A percentile compares a stretch with the other conserved stretches of the same genome.
Evolutionary conservation across 257 asterid species (phyloP).

Genomic region (Solanum gracilifrons): DNA sequence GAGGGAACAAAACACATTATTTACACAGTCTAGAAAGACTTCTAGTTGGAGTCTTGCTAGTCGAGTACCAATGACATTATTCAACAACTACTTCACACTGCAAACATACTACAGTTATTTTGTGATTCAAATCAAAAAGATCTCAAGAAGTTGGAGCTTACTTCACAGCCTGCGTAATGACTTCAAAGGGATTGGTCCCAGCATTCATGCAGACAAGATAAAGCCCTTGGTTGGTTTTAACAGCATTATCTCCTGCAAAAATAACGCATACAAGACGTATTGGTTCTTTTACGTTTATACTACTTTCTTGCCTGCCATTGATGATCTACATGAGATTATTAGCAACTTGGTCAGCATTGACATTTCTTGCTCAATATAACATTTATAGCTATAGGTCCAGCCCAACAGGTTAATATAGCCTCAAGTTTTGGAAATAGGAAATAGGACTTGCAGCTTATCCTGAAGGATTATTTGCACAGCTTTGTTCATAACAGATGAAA

Average conservation of each 20-base stretch:
- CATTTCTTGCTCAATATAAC: not conserved
- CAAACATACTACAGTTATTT: not conserved
- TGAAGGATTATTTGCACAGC: not conserved
- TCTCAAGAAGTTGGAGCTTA: conserved; percentile 20
- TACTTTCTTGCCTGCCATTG: conserved; percentile 6
- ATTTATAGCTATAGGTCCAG: not conserved
- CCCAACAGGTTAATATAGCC: not conserved
- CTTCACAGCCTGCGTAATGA: conserved; percentile 88
- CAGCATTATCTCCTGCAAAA: conserved; percentile 77
- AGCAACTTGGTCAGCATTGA: conserved; percentile 3
- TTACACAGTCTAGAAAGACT: not conserved
- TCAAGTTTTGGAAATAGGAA: not conserved
- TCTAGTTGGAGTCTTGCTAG: not conserved
- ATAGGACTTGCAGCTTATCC: not conserved
- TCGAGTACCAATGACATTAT: not conserved
- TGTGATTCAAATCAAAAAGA: not conserved
- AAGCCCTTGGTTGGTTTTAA: conserved; percentile 85
- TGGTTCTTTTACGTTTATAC: conserved; percentile 6
- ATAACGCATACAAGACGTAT: conserved; percentile 13
- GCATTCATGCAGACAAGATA: conserved; percentile 83
- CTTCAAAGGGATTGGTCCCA: conserved; percentile 90
- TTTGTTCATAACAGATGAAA: not conserved
- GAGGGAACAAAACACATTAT: not conserved
- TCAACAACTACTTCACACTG: not conserved
- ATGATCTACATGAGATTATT: not conserved